Conservation (phyloP, 805 yeast species). For the Metschnikowia reukaufii region DNA sequence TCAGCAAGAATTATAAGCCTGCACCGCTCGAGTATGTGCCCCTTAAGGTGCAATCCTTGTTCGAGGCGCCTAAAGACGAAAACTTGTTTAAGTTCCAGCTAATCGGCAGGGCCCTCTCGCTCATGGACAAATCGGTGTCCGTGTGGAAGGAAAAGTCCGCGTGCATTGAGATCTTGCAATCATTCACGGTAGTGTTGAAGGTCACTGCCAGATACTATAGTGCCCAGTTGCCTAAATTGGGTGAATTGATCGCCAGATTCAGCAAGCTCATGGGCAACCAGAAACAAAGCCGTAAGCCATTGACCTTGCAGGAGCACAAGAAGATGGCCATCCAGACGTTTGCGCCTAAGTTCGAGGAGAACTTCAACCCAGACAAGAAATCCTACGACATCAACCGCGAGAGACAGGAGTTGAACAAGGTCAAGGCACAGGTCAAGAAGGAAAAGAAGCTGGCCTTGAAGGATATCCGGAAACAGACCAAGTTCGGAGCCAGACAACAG, state of each 20-base stretch:
- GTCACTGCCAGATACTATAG: constrained; percentile 39
- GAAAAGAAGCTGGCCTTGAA: constrained; percentile 86
- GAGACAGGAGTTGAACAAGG: constrained; percentile 79
- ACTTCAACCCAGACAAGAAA: constrained; percentile 93
- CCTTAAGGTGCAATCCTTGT: constrained; percentile 13
- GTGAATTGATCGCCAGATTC: constrained; percentile 43
- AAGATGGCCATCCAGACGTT: constrained; percentile 81
- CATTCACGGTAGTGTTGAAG: constrained; percentile 46
- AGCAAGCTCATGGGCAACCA: constrained; percentile 43
- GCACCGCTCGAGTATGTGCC: constrained; percentile 5
- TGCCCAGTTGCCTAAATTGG: constrained; percentile 29
- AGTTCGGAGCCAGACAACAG: constrained; percentile 83
- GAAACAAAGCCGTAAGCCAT: constrained; percentile 47
- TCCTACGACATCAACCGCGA: constrained; percentile 82
- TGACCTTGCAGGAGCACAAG: constrained; percentile 77
- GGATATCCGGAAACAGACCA: constrained; percentile 86
- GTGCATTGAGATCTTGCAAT: constrained; percentile 55
- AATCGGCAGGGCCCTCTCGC: constrained; percentile 31
- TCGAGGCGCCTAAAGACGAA: constrained; percentile 11
- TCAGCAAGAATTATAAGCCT: constrained; percentile 21
- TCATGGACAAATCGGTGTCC: constrained; percentile 31
- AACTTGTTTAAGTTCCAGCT: constrained; percentile 29
- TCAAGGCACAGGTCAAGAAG: constrained; percentile 82
- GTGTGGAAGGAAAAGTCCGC: constrained; percentile 66
- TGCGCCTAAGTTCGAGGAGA: constrained; percentile 92